Conservation (phyloP, 2,329 filamentous ascomycete genomes). For the Colletotrichum sp. region DNA sequence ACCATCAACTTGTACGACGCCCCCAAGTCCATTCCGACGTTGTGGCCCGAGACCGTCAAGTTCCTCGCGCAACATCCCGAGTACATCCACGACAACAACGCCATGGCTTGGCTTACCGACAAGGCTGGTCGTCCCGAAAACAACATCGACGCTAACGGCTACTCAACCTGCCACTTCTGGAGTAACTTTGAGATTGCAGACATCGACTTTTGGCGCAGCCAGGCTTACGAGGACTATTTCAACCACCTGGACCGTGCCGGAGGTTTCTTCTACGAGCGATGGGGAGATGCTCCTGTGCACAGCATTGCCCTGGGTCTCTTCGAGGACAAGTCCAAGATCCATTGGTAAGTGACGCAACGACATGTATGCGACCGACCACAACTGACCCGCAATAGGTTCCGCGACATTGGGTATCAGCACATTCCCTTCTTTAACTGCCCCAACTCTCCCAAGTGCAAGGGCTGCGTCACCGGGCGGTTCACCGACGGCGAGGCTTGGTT, state of each 20-base stretch:
- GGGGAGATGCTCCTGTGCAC: slow-evolving; percentile 97
- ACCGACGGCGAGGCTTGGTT: slow-evolving; percentile 89
- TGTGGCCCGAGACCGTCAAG: slow-evolving; percentile 96
- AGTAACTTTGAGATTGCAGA: slow-evolving; percentile 98
- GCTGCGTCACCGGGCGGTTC: slow-evolving; percentile 85
- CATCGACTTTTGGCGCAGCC: slow-evolving; percentile 89
- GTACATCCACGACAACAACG: slow-evolving; percentile 83
- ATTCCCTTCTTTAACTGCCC: slow-evolving; percentile 99
- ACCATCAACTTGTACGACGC: slow-evolving; percentile 97
- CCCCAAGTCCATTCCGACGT: slow-evolving; percentile 80
- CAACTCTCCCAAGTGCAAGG: slow-evolving; percentile 91
- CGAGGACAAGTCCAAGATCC: slow-evolving; percentile 87
- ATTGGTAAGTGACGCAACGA: slow-evolving; percentile 73
- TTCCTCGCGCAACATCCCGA: slow-evolving; percentile 87
- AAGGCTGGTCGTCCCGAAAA: slow-evolving; percentile 77
- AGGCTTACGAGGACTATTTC: slow-evolving; percentile 94
- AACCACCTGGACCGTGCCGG: slow-evolving; percentile 92
- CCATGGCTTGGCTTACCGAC: slow-evolving; percentile 87
- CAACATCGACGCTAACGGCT: slow-evolving; percentile 83
- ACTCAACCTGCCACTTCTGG: slow-evolving; percentile 99
- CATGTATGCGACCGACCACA: background rate
- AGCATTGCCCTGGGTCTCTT: slow-evolving; percentile 92
- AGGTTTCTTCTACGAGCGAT: slow-evolving; percentile 98
- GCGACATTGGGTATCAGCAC: slow-evolving; percentile 97
- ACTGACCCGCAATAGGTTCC: slow-evolving; percentile 75